phyloP scores from a whole-genome alignment of 1,139 yeast genomes.

The Candida tropicalis region DNA sequence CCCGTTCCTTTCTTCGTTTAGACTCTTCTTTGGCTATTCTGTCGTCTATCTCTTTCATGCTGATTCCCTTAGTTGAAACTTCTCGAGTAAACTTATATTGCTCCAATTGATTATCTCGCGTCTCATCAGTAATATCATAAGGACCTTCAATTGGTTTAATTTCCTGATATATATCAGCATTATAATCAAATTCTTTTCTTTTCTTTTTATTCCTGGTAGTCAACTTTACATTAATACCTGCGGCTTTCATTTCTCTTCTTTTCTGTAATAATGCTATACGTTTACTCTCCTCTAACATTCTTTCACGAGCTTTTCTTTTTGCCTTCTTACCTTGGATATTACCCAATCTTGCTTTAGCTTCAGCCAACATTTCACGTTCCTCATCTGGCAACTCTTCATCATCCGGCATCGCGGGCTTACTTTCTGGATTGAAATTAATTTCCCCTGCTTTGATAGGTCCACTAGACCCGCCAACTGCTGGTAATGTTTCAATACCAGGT shows the following conservation, averaged over 20 bases:
- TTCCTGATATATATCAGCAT: conserved; percentile 81
- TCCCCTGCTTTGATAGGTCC: conserved; percentile 43
- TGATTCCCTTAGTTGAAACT: conserved; percentile 53
- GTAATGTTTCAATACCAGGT: conserved; percentile 57
- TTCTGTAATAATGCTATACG: conserved; percentile 78
- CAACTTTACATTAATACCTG: conserved; percentile 68
- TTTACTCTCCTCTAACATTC: conserved; percentile 72
- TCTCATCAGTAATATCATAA: conserved; percentile 69
- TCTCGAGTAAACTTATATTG: conserved; percentile 45
- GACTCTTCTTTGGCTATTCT: conserved; percentile 34
- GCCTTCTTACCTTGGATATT: conserved; percentile 97
- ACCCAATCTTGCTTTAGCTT: conserved; percentile 88
- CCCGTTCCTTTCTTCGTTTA: conserved; percentile 26
- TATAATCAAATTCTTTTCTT: conserved; percentile 72
- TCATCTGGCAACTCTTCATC: conserved; percentile 81
- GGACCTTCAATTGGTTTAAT: conserved; percentile 69
- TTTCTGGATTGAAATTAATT: conserved; percentile 71
- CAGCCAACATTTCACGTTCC: conserved; percentile 89
- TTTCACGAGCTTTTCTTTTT: conserved; percentile 83
- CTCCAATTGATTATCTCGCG: conserved; percentile 37
- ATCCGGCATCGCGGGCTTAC: conserved; percentile 84
- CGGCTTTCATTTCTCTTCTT: conserved; percentile 82
- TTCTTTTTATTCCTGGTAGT: conserved; percentile 53
- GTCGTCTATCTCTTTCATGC: conserved; percentile 39
- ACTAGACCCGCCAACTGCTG: conserved; percentile 41